Evolutionary conservation across 2,329 filamentous ascomycete genomes (phyloP).

Genomic region (Helotiales sp.): DNA sequence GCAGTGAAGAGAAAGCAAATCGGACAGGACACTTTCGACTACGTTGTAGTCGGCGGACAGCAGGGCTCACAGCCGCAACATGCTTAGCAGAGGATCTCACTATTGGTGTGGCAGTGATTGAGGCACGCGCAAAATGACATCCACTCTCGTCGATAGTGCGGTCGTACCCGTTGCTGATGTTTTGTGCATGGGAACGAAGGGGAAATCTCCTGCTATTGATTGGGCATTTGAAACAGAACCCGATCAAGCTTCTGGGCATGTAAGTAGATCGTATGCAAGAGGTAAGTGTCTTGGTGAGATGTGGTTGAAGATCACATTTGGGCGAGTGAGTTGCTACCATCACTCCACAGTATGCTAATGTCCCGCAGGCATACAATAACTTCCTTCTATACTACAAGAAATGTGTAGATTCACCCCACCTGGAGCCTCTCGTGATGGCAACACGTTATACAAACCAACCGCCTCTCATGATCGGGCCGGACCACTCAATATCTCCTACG

Average conservation of each 20-base stretch:
- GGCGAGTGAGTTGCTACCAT: neutral
- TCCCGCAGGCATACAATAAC: slow-evolving; percentile 41
- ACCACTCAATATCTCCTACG: slow-evolving; percentile 43
- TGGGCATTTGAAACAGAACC: slow-evolving; percentile 15
- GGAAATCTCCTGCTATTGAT: slow-evolving; percentile 6
- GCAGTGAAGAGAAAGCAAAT: neutral
- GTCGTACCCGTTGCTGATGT: slow-evolving; percentile 2
- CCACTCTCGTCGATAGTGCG: neutral
- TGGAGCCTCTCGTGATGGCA: slow-evolving; percentile 32
- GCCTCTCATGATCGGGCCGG: slow-evolving; percentile 34
- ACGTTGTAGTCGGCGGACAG: slow-evolving; percentile 14
- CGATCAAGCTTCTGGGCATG: slow-evolving; percentile 13
- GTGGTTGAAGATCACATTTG: slow-evolving; percentile 42
- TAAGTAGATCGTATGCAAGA: slow-evolving; percentile 28
- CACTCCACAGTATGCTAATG: neutral
- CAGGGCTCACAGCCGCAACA: slow-evolving; percentile 14
- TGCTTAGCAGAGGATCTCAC: slow-evolving; percentile 14
- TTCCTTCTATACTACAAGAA: slow-evolving; percentile 48
- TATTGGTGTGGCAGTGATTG: slow-evolving; percentile 19
- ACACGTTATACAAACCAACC: slow-evolving; percentile 29
- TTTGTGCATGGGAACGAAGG: neutral
- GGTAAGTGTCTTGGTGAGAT: slow-evolving; percentile 38
- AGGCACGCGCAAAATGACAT: slow-evolving; percentile 12
- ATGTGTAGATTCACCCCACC: slow-evolving; percentile 26
- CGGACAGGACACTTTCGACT: slow-evolving; percentile 1